phyloP scores from a whole-genome alignment of 768 basidiomycete species.

The Russula abietina region DNA sequence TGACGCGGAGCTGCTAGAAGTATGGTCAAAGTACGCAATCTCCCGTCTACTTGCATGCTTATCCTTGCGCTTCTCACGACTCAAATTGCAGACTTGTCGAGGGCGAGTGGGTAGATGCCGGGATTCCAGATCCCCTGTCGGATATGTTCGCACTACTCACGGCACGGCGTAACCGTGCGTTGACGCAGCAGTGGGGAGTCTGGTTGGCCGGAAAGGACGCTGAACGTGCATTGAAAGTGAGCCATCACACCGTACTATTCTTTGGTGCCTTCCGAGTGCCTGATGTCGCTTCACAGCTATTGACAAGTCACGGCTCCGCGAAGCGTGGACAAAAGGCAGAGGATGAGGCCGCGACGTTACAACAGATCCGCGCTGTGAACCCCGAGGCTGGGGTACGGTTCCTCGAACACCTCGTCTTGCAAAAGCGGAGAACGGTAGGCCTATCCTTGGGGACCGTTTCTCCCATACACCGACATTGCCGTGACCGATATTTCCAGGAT shows the following conservation, averaged over 20 bases:
- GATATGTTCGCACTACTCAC: constrained; percentile 54
- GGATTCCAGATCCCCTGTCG: constrained; percentile 56
- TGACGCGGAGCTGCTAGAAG: constrained; percentile 55
- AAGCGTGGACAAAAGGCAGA: constrained; percentile 52
- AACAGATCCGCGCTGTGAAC: constrained; percentile 52
- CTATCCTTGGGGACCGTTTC: too few relatives aligned
- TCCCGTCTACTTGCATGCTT: background rate
- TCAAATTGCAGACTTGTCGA: constrained; percentile 49
- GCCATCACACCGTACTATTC: constrained; percentile 5
- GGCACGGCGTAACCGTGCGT: constrained; percentile 49
- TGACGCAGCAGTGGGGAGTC: constrained; percentile 70
- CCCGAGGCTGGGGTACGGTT: constrained; percentile 61
- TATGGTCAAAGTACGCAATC: constrained; percentile 57
- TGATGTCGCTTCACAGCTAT: constrained; percentile 39
- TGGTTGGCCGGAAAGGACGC: constrained; percentile 72
- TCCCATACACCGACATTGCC: too few relatives aligned
- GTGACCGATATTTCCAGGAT: too few relatives aligned
- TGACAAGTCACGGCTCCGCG: constrained; percentile 48
- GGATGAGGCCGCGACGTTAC: constrained; percentile 54
- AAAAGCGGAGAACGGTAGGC: constrained; percentile 56
- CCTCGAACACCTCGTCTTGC: constrained; percentile 75
- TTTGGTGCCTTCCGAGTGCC: background rate
- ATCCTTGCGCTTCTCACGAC: background rate
- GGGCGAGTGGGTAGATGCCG: constrained; percentile 55
- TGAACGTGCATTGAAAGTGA: constrained; percentile 66